phyloP scores from a whole-genome alignment of 2,329 filamentous ascomycete genomes.

The Sphaceloma murrayae region DNA sequence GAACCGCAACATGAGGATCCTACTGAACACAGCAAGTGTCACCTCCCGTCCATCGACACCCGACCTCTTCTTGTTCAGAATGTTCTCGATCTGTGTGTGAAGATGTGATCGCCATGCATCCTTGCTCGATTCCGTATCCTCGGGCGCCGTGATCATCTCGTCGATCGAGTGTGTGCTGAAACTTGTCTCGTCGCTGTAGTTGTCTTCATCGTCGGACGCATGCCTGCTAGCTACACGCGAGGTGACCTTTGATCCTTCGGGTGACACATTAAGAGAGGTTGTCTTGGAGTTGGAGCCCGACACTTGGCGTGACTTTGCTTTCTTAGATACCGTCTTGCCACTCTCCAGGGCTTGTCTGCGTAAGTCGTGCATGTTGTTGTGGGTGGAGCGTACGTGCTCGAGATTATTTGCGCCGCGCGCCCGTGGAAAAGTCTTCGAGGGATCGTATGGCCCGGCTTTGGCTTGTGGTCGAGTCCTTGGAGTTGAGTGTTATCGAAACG shows the following conservation, averaged over 20 bases:
- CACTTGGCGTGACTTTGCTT: constrained; percentile 49
- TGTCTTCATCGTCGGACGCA: constrained; percentile 52
- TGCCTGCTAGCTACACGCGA: constrained; percentile 54
- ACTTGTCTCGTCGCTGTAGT: constrained; percentile 50
- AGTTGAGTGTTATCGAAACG: constrained; percentile 14
- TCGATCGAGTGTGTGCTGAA: constrained; percentile 58
- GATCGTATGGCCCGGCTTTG: background rate
- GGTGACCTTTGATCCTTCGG: constrained; percentile 47
- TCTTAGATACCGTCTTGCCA: constrained; percentile 62
- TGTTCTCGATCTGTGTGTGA: constrained; percentile 57
- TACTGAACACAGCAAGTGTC: constrained; percentile 51
- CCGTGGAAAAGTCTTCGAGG: background rate
- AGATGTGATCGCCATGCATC: constrained; percentile 54
- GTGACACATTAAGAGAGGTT: constrained; percentile 50
- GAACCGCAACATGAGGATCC: constrained; percentile 59
- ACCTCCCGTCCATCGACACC: constrained; percentile 61
- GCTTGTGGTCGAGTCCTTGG: background rate
- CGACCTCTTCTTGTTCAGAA: constrained; percentile 69
- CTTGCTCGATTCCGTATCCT: constrained; percentile 39
- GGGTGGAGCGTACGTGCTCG: background rate
- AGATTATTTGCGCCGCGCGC: background rate
- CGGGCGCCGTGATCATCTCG: constrained; percentile 47
- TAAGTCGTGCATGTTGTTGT: constrained; percentile 31
- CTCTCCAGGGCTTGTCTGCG: constrained; percentile 61
- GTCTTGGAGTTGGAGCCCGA: constrained; percentile 51